Percentiles rank a stretch among this genome's conserved stretches.
Conservation (phyloP, 345 rosid species). For the Alliaria petiolata region DNA sequence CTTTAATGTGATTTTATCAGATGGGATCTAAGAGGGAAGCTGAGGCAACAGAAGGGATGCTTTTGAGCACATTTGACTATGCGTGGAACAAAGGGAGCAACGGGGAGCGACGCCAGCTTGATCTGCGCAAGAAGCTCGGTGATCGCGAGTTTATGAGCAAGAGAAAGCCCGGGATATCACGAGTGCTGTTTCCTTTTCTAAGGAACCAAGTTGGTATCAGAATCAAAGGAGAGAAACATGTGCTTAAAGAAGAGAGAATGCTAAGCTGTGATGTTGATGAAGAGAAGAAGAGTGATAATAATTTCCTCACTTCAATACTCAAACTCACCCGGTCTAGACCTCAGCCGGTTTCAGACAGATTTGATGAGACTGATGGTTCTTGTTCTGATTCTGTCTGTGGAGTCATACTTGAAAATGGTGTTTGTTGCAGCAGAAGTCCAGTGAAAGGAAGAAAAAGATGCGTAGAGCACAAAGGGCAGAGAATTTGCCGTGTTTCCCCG, state of each 20-base stretch:
- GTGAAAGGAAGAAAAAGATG: conserved; percentile 69
- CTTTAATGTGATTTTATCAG: conserved; percentile 26
- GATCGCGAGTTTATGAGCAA: conserved; percentile 33
- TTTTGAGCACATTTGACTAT: conserved; percentile 68
- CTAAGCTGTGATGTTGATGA: conserved; percentile 24
- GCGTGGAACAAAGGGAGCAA: conserved; percentile 93
- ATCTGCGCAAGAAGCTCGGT: conserved; percentile 49
- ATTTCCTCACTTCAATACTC: conserved; percentile 38
- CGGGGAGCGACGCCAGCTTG: conserved; percentile 57
- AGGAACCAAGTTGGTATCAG: conserved; percentile 52
- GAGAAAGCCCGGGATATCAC: conserved; percentile 32
- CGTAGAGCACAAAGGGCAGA: conserved; percentile 58
- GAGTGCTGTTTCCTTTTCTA: conserved; percentile 36
- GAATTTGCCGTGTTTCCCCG: conserved; percentile 33
- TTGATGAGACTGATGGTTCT: conserved; percentile 1
- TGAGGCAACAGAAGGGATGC: conserved; percentile 49
- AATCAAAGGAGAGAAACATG: conserved; percentile 46
- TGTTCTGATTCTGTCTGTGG: conserved; percentile 42
- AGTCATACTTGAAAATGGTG: conserved; percentile 44
- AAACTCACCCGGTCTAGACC: conserved; percentile 55
- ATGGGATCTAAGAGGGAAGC: conserved; percentile 64
- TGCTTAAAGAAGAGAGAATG: conserved; percentile 29
- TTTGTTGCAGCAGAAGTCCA: conserved; percentile 43
- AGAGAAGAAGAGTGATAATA: conserved; percentile 30
- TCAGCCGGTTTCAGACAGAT: conserved; percentile 37